These are phyloP conservation scores for Peniophora sp. DNA, from an alignment of 1,284 basidiomycete species.

Conservation along the genomic window DNA sequence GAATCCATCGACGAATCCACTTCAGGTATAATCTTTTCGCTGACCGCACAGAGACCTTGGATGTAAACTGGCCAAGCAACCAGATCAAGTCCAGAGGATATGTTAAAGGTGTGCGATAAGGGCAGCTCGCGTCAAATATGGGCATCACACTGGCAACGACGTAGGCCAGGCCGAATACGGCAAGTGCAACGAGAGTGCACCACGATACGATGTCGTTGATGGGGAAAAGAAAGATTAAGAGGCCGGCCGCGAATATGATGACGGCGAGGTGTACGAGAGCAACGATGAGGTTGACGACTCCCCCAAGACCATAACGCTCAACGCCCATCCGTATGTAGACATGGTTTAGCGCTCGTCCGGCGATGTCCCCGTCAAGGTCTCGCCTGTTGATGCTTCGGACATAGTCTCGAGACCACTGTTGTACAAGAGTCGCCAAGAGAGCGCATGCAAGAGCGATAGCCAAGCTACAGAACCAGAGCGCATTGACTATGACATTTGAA, in stretches of 20 bases:
- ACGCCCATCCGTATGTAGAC: not conserved
- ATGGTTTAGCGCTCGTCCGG: not conserved
- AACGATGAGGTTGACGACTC: not conserved
- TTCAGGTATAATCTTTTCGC: no score
- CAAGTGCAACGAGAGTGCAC: no score
- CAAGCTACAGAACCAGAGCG: constrained; percentile 2
- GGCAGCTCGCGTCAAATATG: no score
- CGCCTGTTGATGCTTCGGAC: not conserved
- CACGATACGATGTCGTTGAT: no score
- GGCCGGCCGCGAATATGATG: not conserved
- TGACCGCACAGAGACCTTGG: no score
- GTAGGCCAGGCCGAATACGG: no score
- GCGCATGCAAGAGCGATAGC: not conserved
- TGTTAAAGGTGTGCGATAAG: no score
- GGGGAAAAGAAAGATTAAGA: not conserved
- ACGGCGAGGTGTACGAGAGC: not conserved
- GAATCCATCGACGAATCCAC: no score
- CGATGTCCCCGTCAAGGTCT: not conserved
- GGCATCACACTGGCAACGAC: no score
- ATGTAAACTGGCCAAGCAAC: no score
- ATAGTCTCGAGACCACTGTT: not conserved
- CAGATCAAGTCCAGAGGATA: no score
- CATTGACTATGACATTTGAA: no score
- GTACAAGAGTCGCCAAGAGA: not conserved
- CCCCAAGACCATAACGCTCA: not conserved